Conservation (phyloP, 106 monocot species). For the Posidonia australis region DNA sequence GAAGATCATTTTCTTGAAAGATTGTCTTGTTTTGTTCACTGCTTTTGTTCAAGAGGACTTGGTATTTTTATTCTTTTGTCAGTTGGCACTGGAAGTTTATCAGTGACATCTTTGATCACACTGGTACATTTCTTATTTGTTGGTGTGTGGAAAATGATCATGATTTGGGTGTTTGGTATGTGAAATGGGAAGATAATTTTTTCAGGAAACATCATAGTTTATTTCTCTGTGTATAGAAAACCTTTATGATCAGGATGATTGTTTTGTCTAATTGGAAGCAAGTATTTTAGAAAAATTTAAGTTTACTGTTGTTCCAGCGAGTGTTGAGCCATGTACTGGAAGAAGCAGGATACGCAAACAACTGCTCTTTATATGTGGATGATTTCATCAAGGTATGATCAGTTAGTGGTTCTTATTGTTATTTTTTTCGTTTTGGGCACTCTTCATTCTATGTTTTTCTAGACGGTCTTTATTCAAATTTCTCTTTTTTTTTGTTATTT, state of each 20-base stretch:
- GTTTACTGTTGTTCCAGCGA: constrained; percentile 17
- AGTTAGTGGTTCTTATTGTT: background rate
- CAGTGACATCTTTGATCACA: too few relatives aligned
- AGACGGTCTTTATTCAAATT: background rate
- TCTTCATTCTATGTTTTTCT: background rate
- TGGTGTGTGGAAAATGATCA: too few relatives aligned
- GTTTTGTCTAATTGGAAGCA: background rate
- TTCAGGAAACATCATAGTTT: background rate
- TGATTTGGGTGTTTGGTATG: too few relatives aligned
- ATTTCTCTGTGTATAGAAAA: background rate
- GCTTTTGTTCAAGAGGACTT: too few relatives aligned
- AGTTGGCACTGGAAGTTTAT: too few relatives aligned
- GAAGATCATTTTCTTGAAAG: too few relatives aligned
- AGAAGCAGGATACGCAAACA: constrained; percentile 51
- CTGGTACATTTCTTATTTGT: too few relatives aligned
- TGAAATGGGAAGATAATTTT: background rate
- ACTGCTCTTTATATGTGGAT: constrained; percentile 25
- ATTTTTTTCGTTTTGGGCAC: background rate
- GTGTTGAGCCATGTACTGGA: constrained; percentile 46
- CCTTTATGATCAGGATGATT: background rate
- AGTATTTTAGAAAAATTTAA: background rate
- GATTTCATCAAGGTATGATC: constrained; percentile 55
- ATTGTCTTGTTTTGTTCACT: too few relatives aligned
- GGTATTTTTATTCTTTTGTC: too few relatives aligned
- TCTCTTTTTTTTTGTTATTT: background rate